A percentile compares a stretch with the other conserved stretches of the same genome.
Evolutionary conservation across 345 rosid species (phyloP).

Genomic region (Gossypium rotundifolium): DNA sequence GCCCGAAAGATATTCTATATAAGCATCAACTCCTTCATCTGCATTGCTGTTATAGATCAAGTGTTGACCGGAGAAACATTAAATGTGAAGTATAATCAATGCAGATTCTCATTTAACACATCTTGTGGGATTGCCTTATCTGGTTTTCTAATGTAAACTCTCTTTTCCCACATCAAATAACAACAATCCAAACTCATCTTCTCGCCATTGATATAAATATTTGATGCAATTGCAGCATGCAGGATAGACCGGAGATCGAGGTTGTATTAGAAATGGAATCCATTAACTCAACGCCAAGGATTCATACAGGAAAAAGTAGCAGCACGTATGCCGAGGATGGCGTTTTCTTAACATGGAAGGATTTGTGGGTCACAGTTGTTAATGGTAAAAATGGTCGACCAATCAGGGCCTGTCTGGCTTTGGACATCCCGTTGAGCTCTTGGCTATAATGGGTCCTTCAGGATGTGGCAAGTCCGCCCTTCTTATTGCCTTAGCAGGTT

Average conservation of each 20-base stretch:
- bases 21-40: too few species aligned
- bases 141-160: too few species aligned
- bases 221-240: neutral
- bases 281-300: neutral
- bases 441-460: conserved; percentile 61
- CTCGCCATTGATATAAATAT: too few species aligned
- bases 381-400: conserved; percentile 7
- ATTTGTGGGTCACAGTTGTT: conserved; percentile 30
- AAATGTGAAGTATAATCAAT: too few species aligned
- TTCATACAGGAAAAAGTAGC: too few species aligned
- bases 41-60: too few species aligned
- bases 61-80: too few species aligned
- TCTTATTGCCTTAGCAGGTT: conserved; percentile 42
- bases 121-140: too few species aligned
- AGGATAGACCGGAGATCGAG: neutral
- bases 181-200: too few species aligned
- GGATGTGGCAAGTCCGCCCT: conserved; percentile 46
- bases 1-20: too few species aligned
- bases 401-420: conserved; percentile 37
- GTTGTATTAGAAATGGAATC: conserved; percentile 6
- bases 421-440: conserved; percentile 39
- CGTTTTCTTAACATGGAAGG: conserved; percentile 36
- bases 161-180: too few species aligned
- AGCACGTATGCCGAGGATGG: neutral
- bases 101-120: too few species aligned